Evolutionary conservation across 2,329 filamentous ascomycete genomes (phyloP), one percentile per base, ranked within the genome.

Genomic region (Pyrenophora graminea): DNA sequence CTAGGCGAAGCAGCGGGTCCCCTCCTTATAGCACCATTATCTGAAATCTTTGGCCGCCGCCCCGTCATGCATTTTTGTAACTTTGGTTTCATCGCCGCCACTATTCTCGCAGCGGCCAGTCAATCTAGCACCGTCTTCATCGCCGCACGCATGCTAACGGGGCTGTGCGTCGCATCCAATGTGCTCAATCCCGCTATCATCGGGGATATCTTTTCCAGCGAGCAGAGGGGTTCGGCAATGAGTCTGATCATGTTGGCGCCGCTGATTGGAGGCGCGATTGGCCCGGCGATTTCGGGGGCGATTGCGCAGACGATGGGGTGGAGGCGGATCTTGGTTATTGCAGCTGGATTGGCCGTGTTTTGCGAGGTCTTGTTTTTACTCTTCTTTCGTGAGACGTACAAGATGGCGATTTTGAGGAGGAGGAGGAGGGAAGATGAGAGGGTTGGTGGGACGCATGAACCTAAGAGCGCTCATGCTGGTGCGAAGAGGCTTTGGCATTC

Each of bases 171-270:
- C 4, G 72, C 76, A 17, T 73, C 74, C 3, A 77, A 85, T 56
- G 84, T 86, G 7, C 74, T 88, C 15, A 84, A 81, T 55, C 85
- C 85, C 0, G 82, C 84, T 19, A 83, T 87, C 45, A 79, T 87
- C 15, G 85, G 84, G 19, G 85, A 87, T 64, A 80, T 87, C 56
- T 86, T 86, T 62, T 68, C 73, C 2, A 73, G 78, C 1, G 84
- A 86, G 48, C 73, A 82, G 64, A 75, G 84, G 13, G 85, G 84
- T 19, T 77, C 77, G 0, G 79, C 84, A 6, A 82, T 87, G 78
- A 82, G 79, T 60, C 51, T 82, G 38, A 73, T 85, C 39, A 80
- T 80, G 66, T 69, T 86, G 2, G 81, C 83, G 2, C 83, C 84
- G 0, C 71, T 86, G 2, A 66, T 84, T 13, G 83, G 83, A 17